Percentiles rank a stretch among this genome's conserved stretches.
phyloP scores from a whole-genome alignment of 1,139 yeast genomes.

The Debaryomyces sp. region DNA sequence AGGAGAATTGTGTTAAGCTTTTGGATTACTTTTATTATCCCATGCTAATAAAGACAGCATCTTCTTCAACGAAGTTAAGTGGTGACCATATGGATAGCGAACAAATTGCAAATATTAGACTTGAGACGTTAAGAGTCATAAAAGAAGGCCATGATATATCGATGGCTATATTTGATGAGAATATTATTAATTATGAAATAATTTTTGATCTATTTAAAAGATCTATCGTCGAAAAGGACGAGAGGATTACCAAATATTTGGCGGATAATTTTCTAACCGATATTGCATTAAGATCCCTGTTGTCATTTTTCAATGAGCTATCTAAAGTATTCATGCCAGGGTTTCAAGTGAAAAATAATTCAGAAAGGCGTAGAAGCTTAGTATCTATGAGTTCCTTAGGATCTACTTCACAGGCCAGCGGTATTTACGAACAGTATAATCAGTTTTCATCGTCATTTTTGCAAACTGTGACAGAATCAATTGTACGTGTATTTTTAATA shows the following conservation, averaged over 20 bases:
- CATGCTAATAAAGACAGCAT: background rate
- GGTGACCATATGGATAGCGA: constrained; percentile 10
- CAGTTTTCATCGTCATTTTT: constrained; percentile 16
- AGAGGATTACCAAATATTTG: constrained; percentile 33
- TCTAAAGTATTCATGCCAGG: constrained; percentile 17
- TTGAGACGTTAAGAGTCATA: constrained; percentile 45
- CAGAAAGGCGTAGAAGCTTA: constrained; percentile 22
- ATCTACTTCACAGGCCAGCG: constrained; percentile 10
- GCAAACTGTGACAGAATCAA: constrained; percentile 30
- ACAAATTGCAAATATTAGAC: constrained; percentile 31
- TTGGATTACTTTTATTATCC: constrained; percentile 49
- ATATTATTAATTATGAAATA: constrained; percentile 29
- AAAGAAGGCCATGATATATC: constrained; percentile 46
- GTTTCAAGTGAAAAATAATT: constrained; percentile 12
- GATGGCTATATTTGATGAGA: constrained; percentile 25
- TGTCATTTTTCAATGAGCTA: constrained; percentile 24
- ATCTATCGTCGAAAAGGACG: constrained; percentile 31
- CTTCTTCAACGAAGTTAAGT: background rate
- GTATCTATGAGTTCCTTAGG: constrained; percentile 26
- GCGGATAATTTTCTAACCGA: constrained; percentile 33
- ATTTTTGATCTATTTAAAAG: constrained; percentile 32
- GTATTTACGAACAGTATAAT: background rate
- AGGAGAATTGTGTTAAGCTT: constrained; percentile 46
- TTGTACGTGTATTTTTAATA: constrained; percentile 36
- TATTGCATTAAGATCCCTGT: constrained; percentile 27